These are phyloP conservation scores for Rhododendron ovatum DNA, from an alignment of 148 eudicot species.

Conservation along the genomic window DNA sequence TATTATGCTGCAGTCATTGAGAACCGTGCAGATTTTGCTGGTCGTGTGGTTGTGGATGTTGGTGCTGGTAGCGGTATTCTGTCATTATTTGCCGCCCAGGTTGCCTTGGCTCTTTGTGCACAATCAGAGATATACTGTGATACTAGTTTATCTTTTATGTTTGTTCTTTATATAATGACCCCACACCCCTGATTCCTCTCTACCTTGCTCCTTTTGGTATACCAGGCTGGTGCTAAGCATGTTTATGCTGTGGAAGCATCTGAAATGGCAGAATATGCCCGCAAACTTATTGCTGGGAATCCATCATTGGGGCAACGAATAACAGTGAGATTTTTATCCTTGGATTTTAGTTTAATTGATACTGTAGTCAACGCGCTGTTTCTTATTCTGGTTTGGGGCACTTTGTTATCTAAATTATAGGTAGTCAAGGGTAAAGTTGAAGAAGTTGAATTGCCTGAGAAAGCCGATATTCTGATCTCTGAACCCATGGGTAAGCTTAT, in stretches of 20 bases:
- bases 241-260: constrained; percentile 99
- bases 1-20: constrained; percentile 94
- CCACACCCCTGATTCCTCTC: background rate
- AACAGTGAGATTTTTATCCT: constrained; percentile 45
- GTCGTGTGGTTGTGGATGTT: constrained; percentile 94
- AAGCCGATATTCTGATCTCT: constrained; percentile 89
- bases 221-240: constrained; percentile 95
- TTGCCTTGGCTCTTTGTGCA: constrained; percentile 16
- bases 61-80: constrained; percentile 98
- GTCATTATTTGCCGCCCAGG: constrained; percentile 98
- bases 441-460: constrained; percentile 91
- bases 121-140: background rate
- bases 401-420: constrained; percentile 26
- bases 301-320: constrained; percentile 70
- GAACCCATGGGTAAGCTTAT: constrained; percentile 89
- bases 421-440: constrained; percentile 96
- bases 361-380: background rate
- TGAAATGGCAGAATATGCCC: constrained; percentile 97
- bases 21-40: constrained; percentile 79
- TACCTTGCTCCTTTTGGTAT: background rate
- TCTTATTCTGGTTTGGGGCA: constrained; percentile 10
- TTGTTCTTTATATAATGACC: background rate
- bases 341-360: background rate
- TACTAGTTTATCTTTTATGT: background rate
- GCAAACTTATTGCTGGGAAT: constrained; percentile 87